These are phyloP conservation scores for Flammula alnicola DNA, from an alignment of 1,284 basidiomycete genomes.

Conservation along the genomic window DNA sequence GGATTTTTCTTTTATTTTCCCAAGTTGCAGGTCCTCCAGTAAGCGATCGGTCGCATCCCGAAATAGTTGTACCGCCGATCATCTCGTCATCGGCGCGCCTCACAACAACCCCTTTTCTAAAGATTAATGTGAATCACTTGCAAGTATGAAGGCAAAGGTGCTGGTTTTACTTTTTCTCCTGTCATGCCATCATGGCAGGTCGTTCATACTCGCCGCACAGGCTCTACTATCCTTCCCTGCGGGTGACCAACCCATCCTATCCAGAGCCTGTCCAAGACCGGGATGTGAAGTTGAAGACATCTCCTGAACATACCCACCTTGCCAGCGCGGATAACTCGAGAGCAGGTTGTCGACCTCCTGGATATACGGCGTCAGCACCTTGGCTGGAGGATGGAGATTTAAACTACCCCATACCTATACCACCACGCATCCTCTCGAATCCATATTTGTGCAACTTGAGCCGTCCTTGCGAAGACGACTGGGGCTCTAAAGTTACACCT, in stretches of 20 bases:
- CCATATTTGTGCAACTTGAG: too few species aligned
- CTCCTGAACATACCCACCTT: too few species aligned
- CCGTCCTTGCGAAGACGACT: too few species aligned
- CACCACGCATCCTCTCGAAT: too few species aligned
- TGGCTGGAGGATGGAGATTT: not conserved
- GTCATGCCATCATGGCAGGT: not conserved
- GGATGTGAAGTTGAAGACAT: not conserved
- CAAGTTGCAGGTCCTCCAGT: too few species aligned
- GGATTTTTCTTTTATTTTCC: too few species aligned
- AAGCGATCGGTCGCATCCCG: too few species aligned
- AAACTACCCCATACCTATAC: too few species aligned
- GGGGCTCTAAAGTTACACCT: too few species aligned
- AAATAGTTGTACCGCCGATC: too few species aligned
- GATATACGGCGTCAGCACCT: slow-evolving; percentile 1
- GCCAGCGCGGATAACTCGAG: not conserved
- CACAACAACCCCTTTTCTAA: not conserved
- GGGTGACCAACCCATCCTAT: not conserved
- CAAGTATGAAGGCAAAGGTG: not conserved
- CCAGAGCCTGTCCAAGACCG: not conserved
- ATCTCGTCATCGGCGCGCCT: not conserved
- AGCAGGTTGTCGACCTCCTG: not conserved
- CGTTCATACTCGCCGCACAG: not conserved
- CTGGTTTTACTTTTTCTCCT: not conserved
- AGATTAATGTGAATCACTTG: not conserved
- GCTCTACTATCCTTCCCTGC: not conserved